phyloP scores from a whole-genome alignment of 2,329 filamentous ascomycete species.

The Colletotrichum australisinense region DNA sequence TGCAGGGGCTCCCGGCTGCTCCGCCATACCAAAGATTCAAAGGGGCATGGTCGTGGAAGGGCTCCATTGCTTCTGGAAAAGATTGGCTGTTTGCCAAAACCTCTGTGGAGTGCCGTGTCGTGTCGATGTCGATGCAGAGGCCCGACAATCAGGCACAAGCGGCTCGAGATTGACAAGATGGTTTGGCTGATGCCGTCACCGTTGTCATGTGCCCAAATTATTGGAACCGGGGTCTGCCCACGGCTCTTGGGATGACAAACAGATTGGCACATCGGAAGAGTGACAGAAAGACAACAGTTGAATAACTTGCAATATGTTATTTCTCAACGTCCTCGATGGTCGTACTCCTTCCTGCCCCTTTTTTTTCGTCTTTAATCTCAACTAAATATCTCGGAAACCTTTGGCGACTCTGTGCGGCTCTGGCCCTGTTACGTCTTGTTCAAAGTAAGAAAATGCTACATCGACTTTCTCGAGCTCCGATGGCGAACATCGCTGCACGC shows the following conservation, averaged over 20 bases:
- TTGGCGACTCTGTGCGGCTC: slow-evolving; percentile 15
- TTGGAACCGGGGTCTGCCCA: not conserved
- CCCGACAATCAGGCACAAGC: not conserved
- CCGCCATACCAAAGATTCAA: slow-evolving; percentile 27
- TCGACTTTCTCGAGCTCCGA: not conserved
- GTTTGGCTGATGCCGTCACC: not conserved
- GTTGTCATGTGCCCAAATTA: not conserved
- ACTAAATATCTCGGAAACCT: not conserved
- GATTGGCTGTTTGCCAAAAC: not conserved
- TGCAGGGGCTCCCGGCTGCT: slow-evolving; percentile 28
- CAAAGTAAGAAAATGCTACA: not conserved
- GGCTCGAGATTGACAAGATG: not conserved
- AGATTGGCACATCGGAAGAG: not conserved
- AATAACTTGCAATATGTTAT: not conserved
- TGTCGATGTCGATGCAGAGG: slow-evolving; percentile 1
- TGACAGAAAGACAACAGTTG: slow-evolving; percentile 1
- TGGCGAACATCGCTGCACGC: slow-evolving; percentile 5
- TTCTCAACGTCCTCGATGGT: not conserved
- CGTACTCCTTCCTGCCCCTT: not conserved
- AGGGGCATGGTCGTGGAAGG: slow-evolving; percentile 30
- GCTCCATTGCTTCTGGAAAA: slow-evolving; percentile 33
- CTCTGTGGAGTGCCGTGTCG: slow-evolving; percentile 2
- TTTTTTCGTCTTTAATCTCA: not conserved
- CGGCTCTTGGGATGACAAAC: not conserved
- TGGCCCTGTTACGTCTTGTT: not conserved